Conservation (phyloP, 2,329 filamentous ascomycete species). For the Botryosphaeria dothidea region DNA sequence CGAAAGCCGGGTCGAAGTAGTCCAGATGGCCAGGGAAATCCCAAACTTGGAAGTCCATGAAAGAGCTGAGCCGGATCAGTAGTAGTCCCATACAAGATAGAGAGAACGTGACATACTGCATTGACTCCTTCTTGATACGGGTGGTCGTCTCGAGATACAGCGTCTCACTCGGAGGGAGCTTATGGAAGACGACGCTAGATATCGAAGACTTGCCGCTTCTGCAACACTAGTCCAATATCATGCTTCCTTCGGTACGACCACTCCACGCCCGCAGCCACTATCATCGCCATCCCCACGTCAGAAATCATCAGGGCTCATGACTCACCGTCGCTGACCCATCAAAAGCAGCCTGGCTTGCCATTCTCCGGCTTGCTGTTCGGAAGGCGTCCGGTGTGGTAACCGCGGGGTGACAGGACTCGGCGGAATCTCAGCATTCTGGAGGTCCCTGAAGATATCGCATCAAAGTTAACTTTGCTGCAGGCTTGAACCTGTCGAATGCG, state of each 20-base stretch:
- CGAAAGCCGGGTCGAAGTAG: slow-evolving; percentile 85
- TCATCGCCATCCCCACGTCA: background rate
- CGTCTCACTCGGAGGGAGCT: slow-evolving; percentile 92
- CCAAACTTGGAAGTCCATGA: slow-evolving; percentile 99
- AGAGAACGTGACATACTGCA: slow-evolving; percentile 67
- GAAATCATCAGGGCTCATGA: slow-evolving; percentile 20
- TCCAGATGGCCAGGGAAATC: slow-evolving; percentile 95
- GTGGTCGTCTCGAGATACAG: slow-evolving; percentile 94
- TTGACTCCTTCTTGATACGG: slow-evolving; percentile 88
- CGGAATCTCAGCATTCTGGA: slow-evolving; percentile 42
- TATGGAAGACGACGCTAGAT: slow-evolving; percentile 98
- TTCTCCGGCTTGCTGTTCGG: slow-evolving; percentile 54
- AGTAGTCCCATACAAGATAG: background rate
- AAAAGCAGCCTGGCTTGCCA: slow-evolving; percentile 82
- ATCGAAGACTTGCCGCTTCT: slow-evolving; percentile 99
- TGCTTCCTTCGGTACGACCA: background rate
- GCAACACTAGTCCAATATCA: slow-evolving; percentile 19
- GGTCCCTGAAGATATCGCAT: slow-evolving; percentile 46
- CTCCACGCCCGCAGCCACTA: background rate
- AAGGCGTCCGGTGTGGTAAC: slow-evolving; percentile 45
- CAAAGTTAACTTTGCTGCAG: slow-evolving; percentile 44
- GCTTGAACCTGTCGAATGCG: slow-evolving; percentile 35
- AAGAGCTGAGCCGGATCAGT: slow-evolving; percentile 64
- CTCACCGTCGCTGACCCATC: slow-evolving; percentile 92
- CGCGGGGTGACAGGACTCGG: slow-evolving; percentile 38